Evolutionary conservation across 1,284 basidiomycete species (phyloP), one percentile per base, ranked within the genome.

Genomic region (Papiliotrema terrestris): DNA sequence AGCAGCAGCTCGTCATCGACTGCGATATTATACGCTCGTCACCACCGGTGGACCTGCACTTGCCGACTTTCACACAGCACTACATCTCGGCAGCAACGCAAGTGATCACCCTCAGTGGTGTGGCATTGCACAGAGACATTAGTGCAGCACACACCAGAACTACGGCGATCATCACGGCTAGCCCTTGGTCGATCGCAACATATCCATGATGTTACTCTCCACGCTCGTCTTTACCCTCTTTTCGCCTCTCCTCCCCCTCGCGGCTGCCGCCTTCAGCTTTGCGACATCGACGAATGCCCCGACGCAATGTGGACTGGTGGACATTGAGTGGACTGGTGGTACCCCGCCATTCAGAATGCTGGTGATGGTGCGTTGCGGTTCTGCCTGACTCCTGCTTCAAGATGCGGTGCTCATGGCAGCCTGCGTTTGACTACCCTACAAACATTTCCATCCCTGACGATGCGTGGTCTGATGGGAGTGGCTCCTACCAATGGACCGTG

Each of bases 361-460:
- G 4, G 59, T 66, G 22, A 63, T 72, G 25, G 72, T 72, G 54
- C 55, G 67, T 58, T 9, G 2, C 35, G 23, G 14, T 37, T 23
- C 22, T 20, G 26, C 20, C 53, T 59, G 6, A 51, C 29, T 32
- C 29, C 29, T 32, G 2, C 32, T 32, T 32, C 29, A 11, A 14
- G 8, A 23, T 26, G 3, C 6, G 35, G n/a, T 17, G 29, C 14
- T 45, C 23, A 14, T 17, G 17, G 17, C 46, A 74, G 72, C 65
- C 69, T 29, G 69, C 63, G 8, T 75, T 59, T 50, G 68, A 72
- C 47, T 66, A 70, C 37, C 67, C 73, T 0, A n/a, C 54, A 3
- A 71, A 67, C 25, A 53, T 69, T 13, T 58, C 65, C 2, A 56
- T 74, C 22, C 70, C 70, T 6, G 55, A 59, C 46, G 54, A 59